These are phyloP conservation scores for Boletus pseudo-olivaceus DNA, from an alignment of 768 basidiomycete genomes.

Conservation along the genomic window DNA sequence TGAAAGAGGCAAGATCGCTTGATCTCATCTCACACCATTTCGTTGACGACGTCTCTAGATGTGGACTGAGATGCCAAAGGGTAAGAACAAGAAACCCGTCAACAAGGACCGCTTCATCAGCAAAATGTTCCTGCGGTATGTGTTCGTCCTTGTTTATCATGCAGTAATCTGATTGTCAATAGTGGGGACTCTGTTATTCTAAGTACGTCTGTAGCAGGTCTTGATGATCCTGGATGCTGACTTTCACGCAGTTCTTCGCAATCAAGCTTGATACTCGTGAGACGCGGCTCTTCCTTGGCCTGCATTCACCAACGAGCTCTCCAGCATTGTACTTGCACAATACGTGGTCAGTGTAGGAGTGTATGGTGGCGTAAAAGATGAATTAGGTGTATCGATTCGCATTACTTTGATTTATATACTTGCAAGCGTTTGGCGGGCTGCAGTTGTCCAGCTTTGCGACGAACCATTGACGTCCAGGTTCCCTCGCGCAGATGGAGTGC, in stretches of 20 bases:
- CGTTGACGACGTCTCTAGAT: conserved; percentile 57
- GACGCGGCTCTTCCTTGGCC: not conserved
- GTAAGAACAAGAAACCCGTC: conserved; percentile 97
- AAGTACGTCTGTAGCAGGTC: conserved; percentile 51
- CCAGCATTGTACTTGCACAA: not conserved
- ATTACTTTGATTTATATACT: conserved; percentile 3
- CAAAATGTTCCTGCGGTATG: conserved; percentile 95
- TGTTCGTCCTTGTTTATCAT: conserved; percentile 5
- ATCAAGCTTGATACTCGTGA: conserved; percentile 50
- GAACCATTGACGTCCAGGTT: not conserved
- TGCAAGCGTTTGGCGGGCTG: not conserved
- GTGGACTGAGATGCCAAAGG: conserved; percentile 99
- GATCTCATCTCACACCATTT: not conserved
- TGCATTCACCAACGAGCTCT: not conserved
- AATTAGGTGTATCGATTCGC: not conserved
- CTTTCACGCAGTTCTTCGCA: conserved; percentile 62
- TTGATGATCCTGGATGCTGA: conserved; percentile 30
- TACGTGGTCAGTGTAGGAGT: not conserved
- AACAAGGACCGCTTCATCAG: conserved; percentile 99
- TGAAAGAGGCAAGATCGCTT: conserved; percentile 74
- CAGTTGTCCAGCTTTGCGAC: not conserved
- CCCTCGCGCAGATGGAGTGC: not conserved
- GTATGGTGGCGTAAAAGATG: not conserved
- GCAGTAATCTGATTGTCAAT: conserved; percentile 11
- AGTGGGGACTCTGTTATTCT: conserved; percentile 98